Percentiles rank a stretch among this genome's conserved stretches.
phyloP scores from a whole-genome alignment of 352 stramenopile species.

The Globisporangium ultimum region DNA sequence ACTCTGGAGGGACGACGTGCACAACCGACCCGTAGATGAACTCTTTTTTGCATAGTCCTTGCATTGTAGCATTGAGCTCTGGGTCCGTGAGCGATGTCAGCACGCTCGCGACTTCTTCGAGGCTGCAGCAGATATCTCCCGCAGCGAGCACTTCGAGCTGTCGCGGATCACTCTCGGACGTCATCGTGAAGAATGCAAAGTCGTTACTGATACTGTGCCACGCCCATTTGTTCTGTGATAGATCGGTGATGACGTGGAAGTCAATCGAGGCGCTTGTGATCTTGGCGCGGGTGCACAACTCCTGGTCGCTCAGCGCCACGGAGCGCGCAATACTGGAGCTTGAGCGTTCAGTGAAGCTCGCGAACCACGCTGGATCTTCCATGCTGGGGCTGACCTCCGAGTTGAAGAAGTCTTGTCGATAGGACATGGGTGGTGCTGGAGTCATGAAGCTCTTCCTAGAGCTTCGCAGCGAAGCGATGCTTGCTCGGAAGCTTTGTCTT shows the following conservation, averaged over 20 bases:
- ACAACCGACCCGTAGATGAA: constrained; percentile 50
- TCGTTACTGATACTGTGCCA: background rate
- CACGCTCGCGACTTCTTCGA: constrained; percentile 8
- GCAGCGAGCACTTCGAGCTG: constrained; percentile 6
- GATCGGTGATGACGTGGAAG: constrained; percentile 7
- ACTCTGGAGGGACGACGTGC: constrained; percentile 15
- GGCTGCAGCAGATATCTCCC: constrained; percentile 11
- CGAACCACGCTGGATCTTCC: background rate
- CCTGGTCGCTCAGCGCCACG: constrained; percentile 11
- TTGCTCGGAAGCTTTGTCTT: too few relatives aligned
- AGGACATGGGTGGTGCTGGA: too few relatives aligned
- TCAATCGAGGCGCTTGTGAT: background rate
- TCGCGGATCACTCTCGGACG: background rate
- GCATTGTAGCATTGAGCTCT: constrained; percentile 11
- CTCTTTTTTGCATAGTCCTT: constrained; percentile 9
- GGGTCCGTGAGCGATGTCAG: background rate
- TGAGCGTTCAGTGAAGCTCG: background rate
- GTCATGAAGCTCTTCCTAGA: too few relatives aligned
- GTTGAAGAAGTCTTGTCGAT: too few relatives aligned
- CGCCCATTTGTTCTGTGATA: constrained; percentile 4
- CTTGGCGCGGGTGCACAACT: background rate
- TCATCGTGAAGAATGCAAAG: constrained; percentile 8
- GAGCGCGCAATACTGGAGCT: background rate
- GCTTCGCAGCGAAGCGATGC: too few relatives aligned
- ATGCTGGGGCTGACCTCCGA: background rate